phyloP scores from a whole-genome alignment of 257 asterid genomes.

The Primulina tabacum region DNA sequence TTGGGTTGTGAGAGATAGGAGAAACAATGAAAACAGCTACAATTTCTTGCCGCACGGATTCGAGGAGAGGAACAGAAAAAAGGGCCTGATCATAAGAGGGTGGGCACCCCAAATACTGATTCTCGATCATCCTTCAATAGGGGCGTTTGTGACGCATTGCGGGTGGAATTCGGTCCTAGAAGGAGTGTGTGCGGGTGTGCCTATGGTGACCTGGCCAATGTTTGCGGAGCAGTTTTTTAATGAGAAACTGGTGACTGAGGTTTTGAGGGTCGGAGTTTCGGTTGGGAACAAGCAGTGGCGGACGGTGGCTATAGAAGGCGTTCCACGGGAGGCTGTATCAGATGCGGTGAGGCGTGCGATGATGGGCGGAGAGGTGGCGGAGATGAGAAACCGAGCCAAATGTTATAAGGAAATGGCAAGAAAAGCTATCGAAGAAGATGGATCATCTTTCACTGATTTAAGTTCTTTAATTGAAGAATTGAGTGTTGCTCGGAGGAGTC shows the following conservation, averaged over 20 bases:
- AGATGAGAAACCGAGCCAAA: constrained; percentile 36
- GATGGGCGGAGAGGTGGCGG: constrained; percentile 20
- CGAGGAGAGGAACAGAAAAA: constrained; percentile 41
- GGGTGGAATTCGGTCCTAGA: constrained; percentile 57
- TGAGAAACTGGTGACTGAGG: constrained; percentile 41
- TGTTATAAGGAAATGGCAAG: constrained; percentile 34
- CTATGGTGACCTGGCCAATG: constrained; percentile 55
- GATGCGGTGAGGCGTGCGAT: constrained; percentile 30
- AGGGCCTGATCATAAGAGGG: constrained; percentile 57
- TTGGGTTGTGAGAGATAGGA: constrained; percentile 53
- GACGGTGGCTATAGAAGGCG: constrained; percentile 11
- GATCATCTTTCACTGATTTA: constrained; percentile 54
- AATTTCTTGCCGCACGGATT: constrained; percentile 58
- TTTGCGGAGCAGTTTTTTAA: constrained; percentile 48
- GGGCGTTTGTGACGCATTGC: constrained; percentile 50
- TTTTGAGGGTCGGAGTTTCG: constrained; percentile 37
- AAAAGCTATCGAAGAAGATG: constrained; percentile 55
- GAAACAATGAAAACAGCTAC: too few species aligned
- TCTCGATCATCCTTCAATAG: constrained; percentile 35
- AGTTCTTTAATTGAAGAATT: constrained; percentile 38
- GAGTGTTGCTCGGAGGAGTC: background rate
- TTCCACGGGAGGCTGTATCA: constrained; percentile 30
- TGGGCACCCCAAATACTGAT: constrained; percentile 72
- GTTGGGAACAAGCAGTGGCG: constrained; percentile 39
- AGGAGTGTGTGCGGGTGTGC: constrained; percentile 44